Base-by-base conservation (phyloP, 352 stramenopile genomes). In the Phytophthora ohioensis region DNA sequence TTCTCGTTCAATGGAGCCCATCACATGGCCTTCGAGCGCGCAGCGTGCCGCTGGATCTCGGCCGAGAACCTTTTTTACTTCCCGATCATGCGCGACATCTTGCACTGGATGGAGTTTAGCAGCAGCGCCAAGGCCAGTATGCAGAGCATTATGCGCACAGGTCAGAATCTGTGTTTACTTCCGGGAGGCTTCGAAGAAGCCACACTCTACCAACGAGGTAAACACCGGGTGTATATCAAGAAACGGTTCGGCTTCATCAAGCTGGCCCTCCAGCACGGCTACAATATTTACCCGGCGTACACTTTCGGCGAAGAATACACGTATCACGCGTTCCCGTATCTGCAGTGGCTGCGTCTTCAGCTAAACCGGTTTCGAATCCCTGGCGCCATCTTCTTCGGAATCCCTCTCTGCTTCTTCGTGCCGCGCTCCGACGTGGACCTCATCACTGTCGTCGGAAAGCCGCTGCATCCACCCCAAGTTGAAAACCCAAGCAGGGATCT, bases 181-280 rank as follows among this genome's bases (percentile, higher is more conserved):
- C 94, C 96, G 0, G 96, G 96, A 9, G 96, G 96, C 12, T 98
- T 98, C 66, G 93, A 99, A 72, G 96, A 98, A 78, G 95, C 94
- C 6, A 98, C 95, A 15, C 67, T 98, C 11, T 97, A 85, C 53
- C 71, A 83, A 47, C 80, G 81, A 13, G 81, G 81, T 3, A 80
- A 84, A 38, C 95, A 98, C 75, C 88, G 94, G 57, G 85, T 98
- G 31, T 98, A 91, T 62, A 78, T 99, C 53, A 92, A 97, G 58
- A 87, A 91, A 34, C 84, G 95, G 12, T 93, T 92, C 41, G 96
- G 96, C 3, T 98, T 99, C 75, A 91, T 99, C 69, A 97, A 98
- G 60, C 76, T 98, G 34, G 93, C 85, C 38, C 78, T 98, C 9
- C 85, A 98, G 77, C 78, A 94, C 70, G 94, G 95, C 45, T 97